These are phyloP conservation scores for Diphasiastrum complanatum DNA, from an alignment of 83 land plant genomes.

Conservation along the genomic window DNA sequence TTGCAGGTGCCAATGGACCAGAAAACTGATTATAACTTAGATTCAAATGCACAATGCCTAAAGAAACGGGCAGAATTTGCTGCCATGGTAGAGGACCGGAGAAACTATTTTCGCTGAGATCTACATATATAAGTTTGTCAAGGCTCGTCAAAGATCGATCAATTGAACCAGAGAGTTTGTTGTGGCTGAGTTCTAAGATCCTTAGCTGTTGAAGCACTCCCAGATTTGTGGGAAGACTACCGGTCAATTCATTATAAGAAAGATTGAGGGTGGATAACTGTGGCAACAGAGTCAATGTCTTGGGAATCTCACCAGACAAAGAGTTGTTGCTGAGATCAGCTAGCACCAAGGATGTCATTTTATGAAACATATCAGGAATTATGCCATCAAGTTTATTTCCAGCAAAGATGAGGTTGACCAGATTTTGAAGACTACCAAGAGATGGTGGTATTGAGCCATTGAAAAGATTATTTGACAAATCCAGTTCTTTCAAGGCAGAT, in stretches of 20 bases:
- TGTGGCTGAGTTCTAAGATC: conserved; percentile 6
- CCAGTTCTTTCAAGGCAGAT: conserved; percentile 14
- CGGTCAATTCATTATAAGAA: conserved; percentile 16
- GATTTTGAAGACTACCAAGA: not conserved
- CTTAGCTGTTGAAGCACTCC: not conserved
- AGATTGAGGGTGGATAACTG: conserved; percentile 1
- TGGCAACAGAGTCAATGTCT: not conserved
- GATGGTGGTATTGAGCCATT: conserved; percentile 4
- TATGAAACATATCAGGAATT: conserved; percentile 10
- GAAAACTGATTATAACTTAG: conserved; percentile 17
- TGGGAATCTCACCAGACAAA: not conserved
- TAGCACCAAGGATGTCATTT: conserved; percentile 2
- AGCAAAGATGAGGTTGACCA: conserved; percentile 25
- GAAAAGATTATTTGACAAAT: conserved; percentile 11
- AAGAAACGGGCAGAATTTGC: not conserved
- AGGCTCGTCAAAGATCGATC: not conserved
- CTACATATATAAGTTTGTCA: conserved; percentile 4
- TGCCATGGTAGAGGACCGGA: conserved; percentile 26
- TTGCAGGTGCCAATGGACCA: conserved; percentile 17
- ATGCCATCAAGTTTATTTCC: conserved; percentile 23
- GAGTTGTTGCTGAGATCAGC: conserved; percentile 6
- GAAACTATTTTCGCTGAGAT: conserved; percentile 27
- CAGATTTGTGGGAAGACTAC: conserved; percentile 6
- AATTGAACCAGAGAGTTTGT: conserved; percentile 7
- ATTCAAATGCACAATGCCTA: conserved; percentile 2